A percentile compares a stretch with the other conserved stretches of the same genome.
Conservation (phyloP, 305 asterid genomes). For the Coffea humblotiana region DNA sequence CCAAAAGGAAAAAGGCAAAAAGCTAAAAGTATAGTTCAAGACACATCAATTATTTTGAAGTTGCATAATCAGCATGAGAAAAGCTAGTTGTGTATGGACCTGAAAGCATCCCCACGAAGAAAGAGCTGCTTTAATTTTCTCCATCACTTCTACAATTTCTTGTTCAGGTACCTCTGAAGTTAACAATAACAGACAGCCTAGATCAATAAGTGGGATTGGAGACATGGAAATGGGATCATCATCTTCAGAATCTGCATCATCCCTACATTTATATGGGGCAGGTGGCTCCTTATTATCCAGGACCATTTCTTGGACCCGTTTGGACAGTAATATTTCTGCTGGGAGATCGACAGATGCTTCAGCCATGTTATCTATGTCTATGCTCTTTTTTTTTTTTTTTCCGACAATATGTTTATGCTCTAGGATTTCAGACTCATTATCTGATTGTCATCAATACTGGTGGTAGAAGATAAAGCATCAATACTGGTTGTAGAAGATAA, state of each 20-base stretch:
- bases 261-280: conserved; percentile 39
- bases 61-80: neutral
- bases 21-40: neutral
- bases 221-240: conserved; percentile 15
- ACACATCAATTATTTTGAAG: neutral
- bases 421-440: neutral
- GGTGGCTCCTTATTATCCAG: conserved; percentile 45
- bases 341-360: conserved; percentile 20
- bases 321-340: conserved; percentile 41
- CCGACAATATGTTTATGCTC: too few species aligned
- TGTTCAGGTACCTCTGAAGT: conserved; percentile 12
- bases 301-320: conserved; percentile 60
- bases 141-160: conserved; percentile 28
- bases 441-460: neutral
- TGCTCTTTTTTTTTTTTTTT: neutral
- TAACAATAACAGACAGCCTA: conserved; percentile 16
- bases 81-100: conserved; percentile 25
- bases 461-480: too few species aligned
- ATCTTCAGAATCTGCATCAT: conserved; percentile 15
- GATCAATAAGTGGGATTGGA: conserved; percentile 42
- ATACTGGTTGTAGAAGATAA: too few species aligned
- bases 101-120: conserved; percentile 64
- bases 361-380: conserved; percentile 18
- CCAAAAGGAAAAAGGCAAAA: neutral
- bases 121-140: conserved; percentile 44